Base-by-base conservation (phyloP, 139 green algal species). In the Picochlorum sp. region DNA sequence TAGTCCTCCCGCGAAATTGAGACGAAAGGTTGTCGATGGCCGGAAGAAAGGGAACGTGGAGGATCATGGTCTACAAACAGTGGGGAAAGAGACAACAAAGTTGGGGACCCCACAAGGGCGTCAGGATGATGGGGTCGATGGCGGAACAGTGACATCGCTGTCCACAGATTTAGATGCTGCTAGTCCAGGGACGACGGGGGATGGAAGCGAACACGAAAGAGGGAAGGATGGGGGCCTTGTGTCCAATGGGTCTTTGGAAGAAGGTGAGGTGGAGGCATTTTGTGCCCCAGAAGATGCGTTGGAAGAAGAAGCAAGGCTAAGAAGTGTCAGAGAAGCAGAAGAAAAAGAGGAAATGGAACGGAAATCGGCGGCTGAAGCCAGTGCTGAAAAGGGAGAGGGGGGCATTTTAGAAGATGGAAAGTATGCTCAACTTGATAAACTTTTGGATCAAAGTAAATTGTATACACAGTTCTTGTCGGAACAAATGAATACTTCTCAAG, bases 381-480 rank as follows among this genome's bases (percentile, higher is more conserved):
- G n/a, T n/a, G n/a, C n/a, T n/a, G n/a, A n/a, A n/a, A 24, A 16
- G 12, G 12, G 28, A 36, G 33, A 29, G 3, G 53, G 37, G 13
- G 22, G 39, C 7, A 35, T 59, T 8, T 62, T 91, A 44, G 81
- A 65, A 43, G 22, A 73, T 10, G 51, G 72, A 25, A 76, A 73
- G 29, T 82, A 77, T 59, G 44, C 70, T 22, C 68, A 89, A 67
- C 77, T 94, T 61, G 75, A 94, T 49, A 32, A 61, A 33, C 77
- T 94, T 50, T 70, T 94, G 3, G 74, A 84, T 50, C 72, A 82
- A 62, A 80, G 82, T 16, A 75, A 81, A 24, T 65, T 92, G 64
- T 96, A 94, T 73, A 88, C 76, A 7, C 56, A 83, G 65, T 96
- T 94, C 62, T 71, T 96, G 10, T 72, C 55, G 0, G 89, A 95